phyloP scores from a whole-genome alignment of 805 yeast genomes.

The Saccharomycopsis synnaedendra region DNA sequence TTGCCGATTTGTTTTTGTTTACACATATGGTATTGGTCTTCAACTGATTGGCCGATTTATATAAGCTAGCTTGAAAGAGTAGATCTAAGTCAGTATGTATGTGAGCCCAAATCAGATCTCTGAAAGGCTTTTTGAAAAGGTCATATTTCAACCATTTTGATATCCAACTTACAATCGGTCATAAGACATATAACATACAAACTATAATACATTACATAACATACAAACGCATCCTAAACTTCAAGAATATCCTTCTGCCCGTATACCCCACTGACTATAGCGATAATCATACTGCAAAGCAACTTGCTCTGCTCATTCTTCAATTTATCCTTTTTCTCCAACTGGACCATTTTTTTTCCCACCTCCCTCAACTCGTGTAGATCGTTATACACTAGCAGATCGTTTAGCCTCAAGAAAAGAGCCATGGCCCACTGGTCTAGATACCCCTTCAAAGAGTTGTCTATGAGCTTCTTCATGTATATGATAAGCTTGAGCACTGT shows the following conservation, averaged over 20 bases:
- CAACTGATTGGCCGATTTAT: too few species aligned
- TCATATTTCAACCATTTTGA: too few species aligned
- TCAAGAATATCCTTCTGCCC: conserved; percentile 11
- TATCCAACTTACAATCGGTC: too few species aligned
- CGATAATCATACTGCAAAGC: conserved; percentile 10
- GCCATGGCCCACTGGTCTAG: conserved; percentile 10
- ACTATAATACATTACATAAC: not conserved
- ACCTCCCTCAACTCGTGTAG: conserved; percentile 12
- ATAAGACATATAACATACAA: not conserved
- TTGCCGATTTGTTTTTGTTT: too few species aligned
- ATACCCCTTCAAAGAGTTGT: conserved; percentile 8
- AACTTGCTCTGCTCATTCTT: not conserved
- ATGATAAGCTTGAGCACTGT: conserved; percentile 8
- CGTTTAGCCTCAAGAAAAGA: conserved; percentile 8
- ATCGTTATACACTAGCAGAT: conserved; percentile 10
- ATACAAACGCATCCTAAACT: not conserved
- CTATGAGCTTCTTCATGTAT: conserved; percentile 14
- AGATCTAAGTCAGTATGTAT: too few species aligned
- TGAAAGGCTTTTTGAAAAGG: too few species aligned
- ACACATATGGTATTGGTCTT: too few species aligned
- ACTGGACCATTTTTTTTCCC: conserved; percentile 1
- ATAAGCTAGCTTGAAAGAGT: too few species aligned
- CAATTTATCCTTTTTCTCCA: not conserved
- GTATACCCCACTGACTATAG: conserved; percentile 9
- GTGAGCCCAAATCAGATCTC: too few species aligned